Evolutionary conservation across 2,329 filamentous ascomycete genomes (phyloP), one percentile per base, ranked within the genome.

Genomic region (Aspergillus sp.): DNA sequence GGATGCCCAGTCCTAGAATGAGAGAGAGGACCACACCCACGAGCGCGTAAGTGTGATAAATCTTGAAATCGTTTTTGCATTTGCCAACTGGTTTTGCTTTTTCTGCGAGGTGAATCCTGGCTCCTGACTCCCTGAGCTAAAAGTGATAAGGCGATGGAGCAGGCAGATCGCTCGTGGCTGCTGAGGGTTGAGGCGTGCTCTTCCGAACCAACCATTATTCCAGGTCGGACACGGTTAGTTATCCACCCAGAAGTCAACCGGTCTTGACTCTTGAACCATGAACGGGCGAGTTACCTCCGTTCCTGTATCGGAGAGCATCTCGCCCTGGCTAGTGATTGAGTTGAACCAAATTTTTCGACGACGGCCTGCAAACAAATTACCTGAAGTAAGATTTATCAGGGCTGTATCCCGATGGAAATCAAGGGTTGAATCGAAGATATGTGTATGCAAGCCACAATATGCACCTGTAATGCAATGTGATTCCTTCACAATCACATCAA

Each of bases 381-480:
- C 33, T 23, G 37, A 53, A 40, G 51, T 14, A 8, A 53, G 51
- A 53, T 46, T 35, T 41, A 46, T 45, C 15, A 6, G 8, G 25
- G 12, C 14, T 21, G 17, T 9, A 35, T 25, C 41, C 14, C 31
- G 46, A 39, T 40, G 31, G 51, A 53, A 53, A 37, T 9, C 7
- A 51, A 31, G 12, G 12, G 7, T 23, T 19, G 21, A 39, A 37
- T 45, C 40, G 41, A 53, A 43, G 31, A 53, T 23, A 51, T 51
- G 31, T 23, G 19, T 15, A 45, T 39, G 51, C 51, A 53, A 53
- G 51, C 51, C 51, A 53, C 51, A 53, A 35, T n/a, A 52, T 45
- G 51, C 51, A 53, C 17, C 51, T 39, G 41, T 33, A 52, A 52
- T 46, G 51, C 51, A 46, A 39, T 46, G 41, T 53, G 31, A 33